These are phyloP conservation scores for Ocimum tenuiflorum DNA, from an alignment of 257 asterid species.

Conservation along the genomic window DNA sequence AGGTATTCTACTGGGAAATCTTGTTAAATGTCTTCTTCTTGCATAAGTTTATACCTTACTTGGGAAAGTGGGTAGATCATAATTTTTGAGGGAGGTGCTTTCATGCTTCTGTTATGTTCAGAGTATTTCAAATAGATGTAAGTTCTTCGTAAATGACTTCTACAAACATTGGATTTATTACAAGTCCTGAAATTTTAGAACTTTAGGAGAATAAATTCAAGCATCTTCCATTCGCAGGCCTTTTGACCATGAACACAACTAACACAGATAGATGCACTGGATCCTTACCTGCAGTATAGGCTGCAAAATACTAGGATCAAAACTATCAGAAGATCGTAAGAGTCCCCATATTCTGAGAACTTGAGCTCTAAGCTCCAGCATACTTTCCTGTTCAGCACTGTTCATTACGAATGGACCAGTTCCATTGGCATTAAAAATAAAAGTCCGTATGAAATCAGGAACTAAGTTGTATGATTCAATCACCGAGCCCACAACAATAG, in stretches of 20 bases:
- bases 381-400: conserved; percentile 61
- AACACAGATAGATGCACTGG: not conserved
- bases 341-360: conserved; percentile 85
- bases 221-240: conserved; percentile 1
- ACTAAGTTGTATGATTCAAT: conserved; percentile 59
- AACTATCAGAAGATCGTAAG: conserved; percentile 62
- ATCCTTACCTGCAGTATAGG: conserved; percentile 77
- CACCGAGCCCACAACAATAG: conserved; percentile 62
- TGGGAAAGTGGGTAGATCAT: not conserved
- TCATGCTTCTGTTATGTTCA: not conserved
- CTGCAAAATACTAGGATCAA: conserved; percentile 76
- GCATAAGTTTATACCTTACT: no score
- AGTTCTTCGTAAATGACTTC: not conserved
- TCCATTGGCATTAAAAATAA: conserved; percentile 46
- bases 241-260: not conserved
- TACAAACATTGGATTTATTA: not conserved
- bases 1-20: not conserved
- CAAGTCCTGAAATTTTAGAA: not conserved
- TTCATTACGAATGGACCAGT: conserved; percentile 47
- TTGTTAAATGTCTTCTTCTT: not conserved
- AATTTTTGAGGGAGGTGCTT: not conserved
- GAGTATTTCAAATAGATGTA: not conserved
- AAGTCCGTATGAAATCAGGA: conserved; percentile 48
- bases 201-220: not conserved
- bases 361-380: conserved; percentile 87